phyloP scores from a whole-genome alignment of 345 rosid genomes.

The Cardiospermum halicacabum region DNA sequence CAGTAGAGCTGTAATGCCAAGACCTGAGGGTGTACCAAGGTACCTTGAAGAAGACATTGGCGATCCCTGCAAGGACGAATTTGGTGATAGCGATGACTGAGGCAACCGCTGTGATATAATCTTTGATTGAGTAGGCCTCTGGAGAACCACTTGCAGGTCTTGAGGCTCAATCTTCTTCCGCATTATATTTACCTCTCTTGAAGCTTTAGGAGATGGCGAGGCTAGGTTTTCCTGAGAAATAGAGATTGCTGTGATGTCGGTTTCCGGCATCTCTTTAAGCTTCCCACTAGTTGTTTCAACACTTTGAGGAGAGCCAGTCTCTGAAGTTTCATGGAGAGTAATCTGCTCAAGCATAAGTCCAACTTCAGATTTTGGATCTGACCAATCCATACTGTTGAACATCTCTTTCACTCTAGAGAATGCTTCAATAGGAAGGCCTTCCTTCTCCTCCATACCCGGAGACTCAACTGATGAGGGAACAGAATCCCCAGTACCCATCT shows the following conservation, averaged over 20 bases:
- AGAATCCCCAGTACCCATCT: slow-evolving; percentile 49
- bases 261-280: slow-evolving; percentile 35
- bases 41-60: slow-evolving; percentile 43
- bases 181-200: slow-evolving; percentile 30
- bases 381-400: slow-evolving; percentile 54
- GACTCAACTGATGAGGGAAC: slow-evolving; percentile 43
- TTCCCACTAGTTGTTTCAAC: slow-evolving; percentile 35
- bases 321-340: slow-evolving; percentile 41
- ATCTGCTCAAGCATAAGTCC: slow-evolving; percentile 49
- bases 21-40: slow-evolving; percentile 43
- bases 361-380: slow-evolving; percentile 46
- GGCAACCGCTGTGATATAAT: slow-evolving; percentile 48
- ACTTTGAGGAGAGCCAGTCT: slow-evolving; percentile 32
- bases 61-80: slow-evolving; percentile 44
- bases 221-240: slow-evolving; percentile 25
- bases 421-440: slow-evolving; percentile 63
- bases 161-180: slow-evolving; percentile 34
- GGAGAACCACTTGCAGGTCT: slow-evolving; percentile 47
- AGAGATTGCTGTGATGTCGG: slow-evolving; percentile 18
- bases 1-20: slow-evolving; percentile 79
- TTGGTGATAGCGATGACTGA: slow-evolving; percentile 39
- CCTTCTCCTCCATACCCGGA: slow-evolving; percentile 48
- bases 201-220: slow-evolving; percentile 22
- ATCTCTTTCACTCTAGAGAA: slow-evolving; percentile 60
- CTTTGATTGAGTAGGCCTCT: slow-evolving; percentile 46